A percentile compares a stretch with the other conserved stretches of the same genome.
Evolutionary conservation across 805 yeast genomes (phyloP).

Genomic region (Lipomyces japonicus): DNA sequence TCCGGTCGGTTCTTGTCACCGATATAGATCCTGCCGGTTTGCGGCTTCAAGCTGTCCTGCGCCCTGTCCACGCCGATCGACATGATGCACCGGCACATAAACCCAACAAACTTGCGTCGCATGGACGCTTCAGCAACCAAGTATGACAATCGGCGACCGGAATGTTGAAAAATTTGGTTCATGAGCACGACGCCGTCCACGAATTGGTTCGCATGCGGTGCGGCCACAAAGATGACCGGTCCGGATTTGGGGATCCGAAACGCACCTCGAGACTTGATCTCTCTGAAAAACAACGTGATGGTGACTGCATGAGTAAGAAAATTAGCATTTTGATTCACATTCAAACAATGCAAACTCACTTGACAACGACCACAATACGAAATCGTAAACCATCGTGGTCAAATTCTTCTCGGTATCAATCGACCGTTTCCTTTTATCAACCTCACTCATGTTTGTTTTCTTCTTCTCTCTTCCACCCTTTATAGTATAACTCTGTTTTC

Average conservation of each 20-base stretch:
- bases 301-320: conserved; percentile 37
- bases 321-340: conserved; percentile 1
- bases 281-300: conserved; percentile 75
- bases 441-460: too few species aligned
- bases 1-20: conserved; percentile 53
- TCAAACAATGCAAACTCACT: conserved; percentile 27
- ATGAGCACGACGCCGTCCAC: conserved; percentile 78
- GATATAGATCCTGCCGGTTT: conserved; percentile 59
- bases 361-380: conserved; percentile 37
- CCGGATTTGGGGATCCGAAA: conserved; percentile 66
- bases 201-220: conserved; percentile 94
- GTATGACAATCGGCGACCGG: conserved; percentile 69
- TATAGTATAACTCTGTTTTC: too few species aligned
- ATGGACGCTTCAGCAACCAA: conserved; percentile 81
- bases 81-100: conserved; percentile 67
- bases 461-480: too few species aligned
- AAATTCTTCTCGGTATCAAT: conserved; percentile 21
- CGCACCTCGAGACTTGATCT: conserved; percentile 84
- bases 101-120: conserved; percentile 63
- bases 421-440: conserved; percentile 1
- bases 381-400: conserved; percentile 36
- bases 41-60: conserved; percentile 72
- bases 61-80: conserved; percentile 91
- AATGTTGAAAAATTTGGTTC: conserved; percentile 68
- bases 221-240: conserved; percentile 88